Evolutionary conservation across 23 red algal genomes (phyloP), one percentile per base, ranked within the genome.

Genomic region (Agarophyton chilense): DNA sequence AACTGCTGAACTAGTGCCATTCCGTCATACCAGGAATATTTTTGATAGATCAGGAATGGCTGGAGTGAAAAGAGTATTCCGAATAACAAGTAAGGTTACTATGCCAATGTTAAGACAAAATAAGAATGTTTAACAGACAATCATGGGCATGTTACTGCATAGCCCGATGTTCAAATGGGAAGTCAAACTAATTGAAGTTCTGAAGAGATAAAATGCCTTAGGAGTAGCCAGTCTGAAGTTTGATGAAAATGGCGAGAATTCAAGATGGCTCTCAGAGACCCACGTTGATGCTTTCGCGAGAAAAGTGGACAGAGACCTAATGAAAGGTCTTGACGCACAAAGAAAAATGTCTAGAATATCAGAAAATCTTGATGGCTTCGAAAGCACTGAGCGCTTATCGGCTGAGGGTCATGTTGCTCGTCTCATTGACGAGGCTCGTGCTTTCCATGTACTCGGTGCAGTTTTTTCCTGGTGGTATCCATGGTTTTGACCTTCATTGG

Each of bases 61-160:
- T 46, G 97, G 97, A 11, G 92, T 96, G 26, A 90, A 99, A 71
- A 93, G 96, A 36, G 86, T 93, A 29, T 98, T 95, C 52, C 86
- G 96, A 42, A 88, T 65, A 49, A 72, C 62, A 26, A 87, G 92
- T 50, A 93, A 98, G 41, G 74, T 82, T 65, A 95, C 91, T 16
- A 63, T 98, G 93, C 31, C 43, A 50, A 78, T 99, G 14, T 42
- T 99, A 72, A 82, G 93, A 28, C 83, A 72, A 46, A 91, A 91
- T 77, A 96, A 96, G 42, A 89, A 93, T 45, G 76, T 92, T 17
- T 39, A 96, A 9, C 52, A 94, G 52, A 94, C 93, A 21, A 81
- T 96, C 33, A 78, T 99, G 6, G 93, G 94, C 32, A 90, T 96
- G 6, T 80, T 99, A n/a, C 88, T 99, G 45, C 94, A 99, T 82